phyloP scores from a whole-genome alignment of 1,139 yeast genomes.

The Debaryomyces coudertii region DNA sequence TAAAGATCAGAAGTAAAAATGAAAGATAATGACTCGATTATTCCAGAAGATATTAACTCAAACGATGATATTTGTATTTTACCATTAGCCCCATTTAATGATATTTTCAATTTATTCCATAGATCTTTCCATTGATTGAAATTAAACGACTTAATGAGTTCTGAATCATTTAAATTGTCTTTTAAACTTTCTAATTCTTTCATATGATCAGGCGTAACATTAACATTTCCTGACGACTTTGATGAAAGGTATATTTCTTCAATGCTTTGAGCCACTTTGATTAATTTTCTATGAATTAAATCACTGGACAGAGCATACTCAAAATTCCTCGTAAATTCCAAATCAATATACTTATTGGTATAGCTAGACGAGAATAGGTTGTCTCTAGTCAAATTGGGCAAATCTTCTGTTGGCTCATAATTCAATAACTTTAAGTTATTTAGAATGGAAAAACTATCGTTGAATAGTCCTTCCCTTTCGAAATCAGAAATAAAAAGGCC shows the following conservation, averaged over 20 bases:
- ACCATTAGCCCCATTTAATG: constrained; percentile 23
- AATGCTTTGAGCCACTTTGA: constrained; percentile 24
- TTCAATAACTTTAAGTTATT: constrained; percentile 16
- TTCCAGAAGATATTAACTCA: constrained; percentile 73
- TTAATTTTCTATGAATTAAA: constrained; percentile 24
- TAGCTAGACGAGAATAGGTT: constrained; percentile 18
- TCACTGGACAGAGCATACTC: constrained; percentile 26
- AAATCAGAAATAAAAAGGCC: constrained; percentile 50
- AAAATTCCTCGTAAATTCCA: constrained; percentile 37
- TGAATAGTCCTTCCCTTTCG: constrained; percentile 72
- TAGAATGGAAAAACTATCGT: constrained; percentile 46
- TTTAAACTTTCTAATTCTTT: constrained; percentile 23
- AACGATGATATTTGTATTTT: constrained; percentile 59
- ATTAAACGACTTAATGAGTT: constrained; percentile 17
- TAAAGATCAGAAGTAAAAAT: constrained; percentile 37
- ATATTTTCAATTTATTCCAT: constrained; percentile 50
- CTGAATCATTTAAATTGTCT: constrained; percentile 16
- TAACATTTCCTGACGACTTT: constrained; percentile 18
- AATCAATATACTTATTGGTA: constrained; percentile 33
- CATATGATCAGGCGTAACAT: constrained; percentile 22
- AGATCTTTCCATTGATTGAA: constrained; percentile 45
- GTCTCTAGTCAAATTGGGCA: neutral
- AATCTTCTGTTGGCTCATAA: neutral
- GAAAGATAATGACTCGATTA: constrained; percentile 51
- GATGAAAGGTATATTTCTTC: constrained; percentile 22